Base-by-base conservation (phyloP, 345 rosid genomes). In the Triadica sebifera region DNA sequence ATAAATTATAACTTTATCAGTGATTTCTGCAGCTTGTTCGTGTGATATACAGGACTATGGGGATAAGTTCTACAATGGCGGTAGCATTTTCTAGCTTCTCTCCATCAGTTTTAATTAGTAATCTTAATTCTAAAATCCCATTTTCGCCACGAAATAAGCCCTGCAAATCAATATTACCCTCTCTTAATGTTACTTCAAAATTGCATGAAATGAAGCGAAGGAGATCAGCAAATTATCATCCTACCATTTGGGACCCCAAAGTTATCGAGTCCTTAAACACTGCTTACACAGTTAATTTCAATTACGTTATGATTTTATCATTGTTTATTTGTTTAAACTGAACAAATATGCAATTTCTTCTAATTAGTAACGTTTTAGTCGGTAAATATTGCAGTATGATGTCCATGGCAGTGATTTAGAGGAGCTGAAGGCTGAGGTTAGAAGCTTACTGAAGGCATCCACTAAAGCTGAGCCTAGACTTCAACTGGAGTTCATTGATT, bases 241-340 rank as follows among this genome's bases (percentile, higher is more conserved):
- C 53, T 11, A 67, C n/a, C 71, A 53, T 77, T 56, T 77, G 79
- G 79, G 55, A 52, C 12, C 56, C 65, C 41, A 0, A 77, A 45
- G 20, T 64, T 70, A 77, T 77, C 4, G 45, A 63, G 39, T 70
- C 75, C 11, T 29, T 62, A 5, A 41, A 1, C 39, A 63, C 71
- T 16, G 22, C 64, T 22, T 70, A 63, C 29, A 15, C 22, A 13
- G 78, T 67, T n/a, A n/a, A n/a, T n/a, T n/a, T n/a, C n/a, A n/a
- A n/a, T n/a, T n/a, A n/a, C n/a, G n/a, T n/a, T n/a, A n/a, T n/a
- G n/a, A n/a, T n/a, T n/a, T n/a, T n/a, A n/a, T n/a, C n/a, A n/a
- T n/a, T n/a, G n/a, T n/a, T n/a, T n/a, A n/a, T n/a, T n/a, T n/a
- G n/a, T n/a, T n/a, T n/a, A n/a, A n/a, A n/a, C n/a, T n/a, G n/a